Evolutionary conservation across 2,329 filamentous ascomycete genomes (phyloP).

Genomic region (Sporothrix protearum): DNA sequence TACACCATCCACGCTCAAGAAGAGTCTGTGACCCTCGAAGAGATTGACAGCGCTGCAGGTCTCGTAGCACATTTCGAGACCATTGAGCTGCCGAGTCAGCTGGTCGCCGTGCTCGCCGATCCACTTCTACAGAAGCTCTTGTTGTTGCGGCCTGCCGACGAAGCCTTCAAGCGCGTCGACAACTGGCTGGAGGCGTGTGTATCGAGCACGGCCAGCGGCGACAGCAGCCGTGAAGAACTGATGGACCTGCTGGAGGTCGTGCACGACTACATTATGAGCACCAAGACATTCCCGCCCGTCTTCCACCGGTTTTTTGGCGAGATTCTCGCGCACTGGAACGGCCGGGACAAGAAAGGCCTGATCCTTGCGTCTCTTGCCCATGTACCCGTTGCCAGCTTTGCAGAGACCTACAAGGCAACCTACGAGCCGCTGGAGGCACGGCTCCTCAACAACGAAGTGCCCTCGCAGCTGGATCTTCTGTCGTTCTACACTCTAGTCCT

Average conservation of each 20-base stretch:
- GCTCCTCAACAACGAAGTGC: conserved; percentile 46
- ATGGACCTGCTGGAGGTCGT: conserved; percentile 55
- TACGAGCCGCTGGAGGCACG: conserved; percentile 52
- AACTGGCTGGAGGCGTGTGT: conserved; percentile 58
- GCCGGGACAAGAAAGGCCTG: conserved; percentile 48
- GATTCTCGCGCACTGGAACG: conserved; percentile 62
- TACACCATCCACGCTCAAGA: conserved; percentile 72
- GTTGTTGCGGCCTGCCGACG: conserved; percentile 56
- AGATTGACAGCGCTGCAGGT: conserved; percentile 66
- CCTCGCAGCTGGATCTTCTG: conserved; percentile 59
- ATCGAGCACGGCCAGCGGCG: conserved; percentile 53
- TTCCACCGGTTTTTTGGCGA: conserved; percentile 40
- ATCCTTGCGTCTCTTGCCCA: conserved; percentile 59
- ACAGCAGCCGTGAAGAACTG: conserved; percentile 46
- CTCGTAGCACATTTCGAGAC: conserved; percentile 72
- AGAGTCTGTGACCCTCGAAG: conserved; percentile 67
- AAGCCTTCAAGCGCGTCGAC: conserved; percentile 50
- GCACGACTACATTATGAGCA: conserved; percentile 52
- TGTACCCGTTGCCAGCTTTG: conserved; percentile 52
- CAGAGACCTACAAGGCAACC: conserved; percentile 51
- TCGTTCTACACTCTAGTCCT: conserved; percentile 65
- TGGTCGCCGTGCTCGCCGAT: conserved; percentile 72
- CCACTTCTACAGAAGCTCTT: conserved; percentile 75
- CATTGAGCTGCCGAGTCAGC: conserved; percentile 76
- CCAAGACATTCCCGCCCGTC: conserved; percentile 31